Evolutionary conservation across 805 yeast species (phyloP).

Genomic region (Alloascoidea africana): DNA sequence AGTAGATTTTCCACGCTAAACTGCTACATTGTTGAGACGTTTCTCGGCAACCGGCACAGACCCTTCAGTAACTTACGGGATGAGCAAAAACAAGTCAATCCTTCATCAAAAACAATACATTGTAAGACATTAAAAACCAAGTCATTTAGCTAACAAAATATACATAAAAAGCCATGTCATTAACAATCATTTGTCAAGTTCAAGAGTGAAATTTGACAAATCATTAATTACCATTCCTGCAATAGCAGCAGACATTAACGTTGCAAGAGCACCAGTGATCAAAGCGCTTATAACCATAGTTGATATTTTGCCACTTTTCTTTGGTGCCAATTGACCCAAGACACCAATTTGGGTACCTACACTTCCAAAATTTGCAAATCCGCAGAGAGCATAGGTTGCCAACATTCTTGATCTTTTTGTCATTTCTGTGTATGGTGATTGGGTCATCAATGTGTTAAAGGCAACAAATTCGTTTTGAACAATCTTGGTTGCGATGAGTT

Average conservation of each 20-base stretch:
- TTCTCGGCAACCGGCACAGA: too few relatives aligned
- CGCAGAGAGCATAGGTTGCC: constrained; percentile 49
- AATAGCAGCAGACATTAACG: constrained; percentile 39
- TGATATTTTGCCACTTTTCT: constrained; percentile 31
- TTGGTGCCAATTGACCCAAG: constrained; percentile 38
- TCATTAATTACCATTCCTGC: constrained; percentile 52
- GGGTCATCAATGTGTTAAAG: constrained; percentile 23
- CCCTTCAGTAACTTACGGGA: too few relatives aligned
- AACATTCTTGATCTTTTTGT: constrained; percentile 35
- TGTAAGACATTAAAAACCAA: too few relatives aligned
- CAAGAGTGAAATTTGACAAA: constrained; percentile 12
- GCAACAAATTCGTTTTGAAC: constrained; percentile 52
- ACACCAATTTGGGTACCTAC: constrained; percentile 49
- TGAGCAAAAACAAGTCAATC: too few relatives aligned
- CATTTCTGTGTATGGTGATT: constrained; percentile 30
- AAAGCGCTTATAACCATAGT: constrained; percentile 31
- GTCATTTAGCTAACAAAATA: too few relatives aligned
- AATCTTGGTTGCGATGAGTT: constrained; percentile 38
- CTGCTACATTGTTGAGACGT: too few relatives aligned
- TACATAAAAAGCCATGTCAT: too few relatives aligned
- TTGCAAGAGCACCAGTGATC: constrained; percentile 35
- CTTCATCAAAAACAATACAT: too few relatives aligned
- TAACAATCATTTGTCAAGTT: too few relatives aligned
- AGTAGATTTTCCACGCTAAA: too few relatives aligned
- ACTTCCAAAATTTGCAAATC: constrained; percentile 48